phyloP scores from a whole-genome alignment of 148 eudicot species.

The Dianthus caryophyllus region DNA sequence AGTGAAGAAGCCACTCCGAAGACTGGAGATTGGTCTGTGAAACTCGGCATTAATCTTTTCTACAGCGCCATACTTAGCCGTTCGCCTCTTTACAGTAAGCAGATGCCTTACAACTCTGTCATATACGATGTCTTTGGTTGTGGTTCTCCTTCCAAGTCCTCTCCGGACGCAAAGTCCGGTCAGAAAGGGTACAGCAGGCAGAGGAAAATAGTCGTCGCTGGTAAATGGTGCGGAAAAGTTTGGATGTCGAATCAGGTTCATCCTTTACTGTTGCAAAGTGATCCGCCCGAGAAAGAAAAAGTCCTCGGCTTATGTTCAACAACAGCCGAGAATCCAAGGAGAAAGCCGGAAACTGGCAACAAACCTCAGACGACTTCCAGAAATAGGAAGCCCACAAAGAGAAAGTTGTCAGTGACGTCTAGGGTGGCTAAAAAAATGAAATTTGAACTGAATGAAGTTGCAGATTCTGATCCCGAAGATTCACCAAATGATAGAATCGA shows the following conservation, averaged over 20 bases:
- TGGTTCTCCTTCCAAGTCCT: conserved; percentile 34
- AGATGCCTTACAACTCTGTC: conserved; percentile 82
- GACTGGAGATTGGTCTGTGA: conserved; percentile 92
- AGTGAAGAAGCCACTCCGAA: conserved; percentile 74
- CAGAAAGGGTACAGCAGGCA: conserved; percentile 53
- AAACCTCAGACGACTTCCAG: conserved; percentile 27
- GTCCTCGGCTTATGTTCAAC: conserved; percentile 22
- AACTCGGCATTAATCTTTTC: conserved; percentile 80
- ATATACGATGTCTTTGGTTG: conserved; percentile 84
- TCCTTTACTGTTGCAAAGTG: conserved; percentile 58
- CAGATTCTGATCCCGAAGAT: conserved; percentile 29
- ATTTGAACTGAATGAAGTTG: conserved; percentile 28
- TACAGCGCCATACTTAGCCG: conserved; percentile 87
- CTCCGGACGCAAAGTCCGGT: conserved; percentile 22
- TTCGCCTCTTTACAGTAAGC: conserved; percentile 88
- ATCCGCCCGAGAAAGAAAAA: conserved; percentile 40
- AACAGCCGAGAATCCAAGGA: conserved; percentile 37
- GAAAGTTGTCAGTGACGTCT: conserved; percentile 39
- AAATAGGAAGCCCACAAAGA: conserved; percentile 38
- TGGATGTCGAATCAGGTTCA: conserved; percentile 98
- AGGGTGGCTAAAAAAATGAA: conserved; percentile 34
- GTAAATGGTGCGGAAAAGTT: conserved; percentile 98
- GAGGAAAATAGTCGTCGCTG: conserved; percentile 69
- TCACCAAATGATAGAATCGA: conserved; percentile 27
- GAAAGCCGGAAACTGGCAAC: conserved; percentile 28